Conservation (phyloP, 2,329 filamentous ascomycete genomes). For the Hypoxylon sp. region DNA sequence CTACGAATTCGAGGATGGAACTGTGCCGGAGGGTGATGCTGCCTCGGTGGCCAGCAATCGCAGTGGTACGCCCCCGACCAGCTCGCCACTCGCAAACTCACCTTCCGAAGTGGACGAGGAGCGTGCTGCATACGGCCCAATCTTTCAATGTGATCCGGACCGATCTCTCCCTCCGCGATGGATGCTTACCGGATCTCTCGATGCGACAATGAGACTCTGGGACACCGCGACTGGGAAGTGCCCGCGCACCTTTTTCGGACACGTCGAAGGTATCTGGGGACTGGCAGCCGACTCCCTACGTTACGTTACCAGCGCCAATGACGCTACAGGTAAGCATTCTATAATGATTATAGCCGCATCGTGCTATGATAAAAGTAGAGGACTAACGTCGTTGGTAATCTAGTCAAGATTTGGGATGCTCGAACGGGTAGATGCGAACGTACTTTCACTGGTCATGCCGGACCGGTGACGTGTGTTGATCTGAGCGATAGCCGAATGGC, state of each 20-base stretch:
- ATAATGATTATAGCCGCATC: background rate
- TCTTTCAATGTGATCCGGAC: slow-evolving; percentile 66
- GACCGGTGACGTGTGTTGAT: slow-evolving; percentile 91
- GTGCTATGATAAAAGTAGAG: background rate
- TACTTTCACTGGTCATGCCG: slow-evolving; percentile 89
- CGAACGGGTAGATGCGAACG: slow-evolving; percentile 89
- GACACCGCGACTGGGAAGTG: slow-evolving; percentile 83
- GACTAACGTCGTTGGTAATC: slow-evolving; percentile 12
- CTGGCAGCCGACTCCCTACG: slow-evolving; percentile 87
- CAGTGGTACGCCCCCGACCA: slow-evolving; percentile 50
- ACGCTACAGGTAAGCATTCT: slow-evolving; percentile 62
- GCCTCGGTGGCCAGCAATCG: slow-evolving; percentile 58
- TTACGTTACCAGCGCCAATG: slow-evolving; percentile 88
- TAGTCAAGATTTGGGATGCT: slow-evolving; percentile 96
- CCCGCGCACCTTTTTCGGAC: slow-evolving; percentile 92
- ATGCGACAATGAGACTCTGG: slow-evolving; percentile 92
- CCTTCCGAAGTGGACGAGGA: slow-evolving; percentile 50
- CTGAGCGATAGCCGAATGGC: slow-evolving; percentile 89
- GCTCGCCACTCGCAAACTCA: slow-evolving; percentile 38
- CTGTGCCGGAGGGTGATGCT: slow-evolving; percentile 62
- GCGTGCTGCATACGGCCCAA: slow-evolving; percentile 64
- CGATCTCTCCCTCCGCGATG: slow-evolving; percentile 84
- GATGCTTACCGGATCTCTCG: slow-evolving; percentile 91
- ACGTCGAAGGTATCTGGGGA: slow-evolving; percentile 95
- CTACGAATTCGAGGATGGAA: slow-evolving; percentile 84